Percentiles rank a stretch among this genome's conserved stretches.
Conservation (phyloP, 352 stramenopile species). For the Pythium monospermum region DNA sequence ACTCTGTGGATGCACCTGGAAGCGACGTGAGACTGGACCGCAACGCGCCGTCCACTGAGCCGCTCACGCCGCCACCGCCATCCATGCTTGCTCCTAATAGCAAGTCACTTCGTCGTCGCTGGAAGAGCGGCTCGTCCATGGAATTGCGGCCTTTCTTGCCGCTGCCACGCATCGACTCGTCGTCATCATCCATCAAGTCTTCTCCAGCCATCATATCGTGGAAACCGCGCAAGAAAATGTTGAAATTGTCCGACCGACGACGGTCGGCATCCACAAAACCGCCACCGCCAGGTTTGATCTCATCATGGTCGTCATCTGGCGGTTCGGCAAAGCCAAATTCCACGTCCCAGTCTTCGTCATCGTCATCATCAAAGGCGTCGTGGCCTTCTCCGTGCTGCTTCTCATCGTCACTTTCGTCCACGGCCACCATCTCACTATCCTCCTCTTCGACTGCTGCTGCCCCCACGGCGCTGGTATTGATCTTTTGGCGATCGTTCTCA, state of each 20-base stretch:
- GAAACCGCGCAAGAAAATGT: constrained; percentile 75
- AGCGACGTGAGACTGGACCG: constrained; percentile 56
- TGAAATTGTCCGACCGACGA: constrained; percentile 67
- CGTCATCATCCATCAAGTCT: constrained; percentile 34
- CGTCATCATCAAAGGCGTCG: constrained; percentile 23
- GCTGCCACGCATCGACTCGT: constrained; percentile 23
- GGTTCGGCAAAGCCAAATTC: constrained; percentile 65
- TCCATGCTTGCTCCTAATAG: too few species aligned
- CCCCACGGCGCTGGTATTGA: too few species aligned
- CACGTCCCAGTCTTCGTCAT: constrained; percentile 71
- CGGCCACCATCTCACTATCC: constrained; percentile 2
- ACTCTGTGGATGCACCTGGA: constrained; percentile 41
- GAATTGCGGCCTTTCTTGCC: constrained; percentile 19
- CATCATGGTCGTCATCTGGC: constrained; percentile 35
- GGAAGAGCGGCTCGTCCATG: constrained; percentile 63
- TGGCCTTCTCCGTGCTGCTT: constrained; percentile 42
- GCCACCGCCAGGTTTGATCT: constrained; percentile 27
- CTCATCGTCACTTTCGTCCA: not conserved
- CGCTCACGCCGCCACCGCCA: constrained; percentile 24
- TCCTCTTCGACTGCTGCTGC: not conserved
- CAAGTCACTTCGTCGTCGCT: constrained; percentile 38
- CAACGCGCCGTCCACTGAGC: constrained; percentile 35
- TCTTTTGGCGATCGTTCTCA: not conserved
- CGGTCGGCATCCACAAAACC: constrained; percentile 48
- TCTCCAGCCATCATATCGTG: constrained; percentile 78